Evolutionary conservation across 2,329 filamentous ascomycete species (phyloP), one percentile per base, ranked within the genome.

Genomic region (Phymatotrichopsis omnivora): DNA sequence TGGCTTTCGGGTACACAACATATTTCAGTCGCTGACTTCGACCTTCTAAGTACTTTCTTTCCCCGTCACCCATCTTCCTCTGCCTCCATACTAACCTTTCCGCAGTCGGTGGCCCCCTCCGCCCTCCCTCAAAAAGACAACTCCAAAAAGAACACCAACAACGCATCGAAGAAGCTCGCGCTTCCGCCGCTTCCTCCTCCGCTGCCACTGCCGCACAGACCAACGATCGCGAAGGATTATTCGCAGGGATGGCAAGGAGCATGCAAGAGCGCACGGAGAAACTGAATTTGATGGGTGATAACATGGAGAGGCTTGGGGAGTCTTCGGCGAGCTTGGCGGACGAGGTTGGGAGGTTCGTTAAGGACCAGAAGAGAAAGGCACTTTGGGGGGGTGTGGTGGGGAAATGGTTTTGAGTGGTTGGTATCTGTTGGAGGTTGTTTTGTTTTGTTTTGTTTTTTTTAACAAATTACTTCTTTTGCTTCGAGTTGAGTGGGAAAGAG

Each of bases 1-100:
- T 98, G 91, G 91, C 85, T 98, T 41, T 82, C 86, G 0, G 91
- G 91, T 3, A 96, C 89, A 1, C 89, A 95, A 63, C 82, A 93
- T 57, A 74, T 98, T 34, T 85, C 85, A 1, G 81, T 85, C 0
- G 72, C 79, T 2, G 91, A 98, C 58, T 77, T 98, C 59, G 91
- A 96, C 60, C 66, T 94, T 2, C 69, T 98, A 2, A 91, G 69
- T 70, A 62, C 56, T 65, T 60, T 10, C 20, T 10, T 8, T 19
- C 29, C 23, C 8, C 20, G n/a, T 39, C 19, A 5, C 29, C 19
- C 4, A n/a, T 16, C 14, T 20, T n/a, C 17, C n/a, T 23, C n/a
- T 20, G 29, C 30, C 30, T 6, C 19, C 14, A 41, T 11, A 14
- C 45, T 47, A 31, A 41, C 40, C 28, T 14, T 8, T 25, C 17